Conservation (phyloP, 2,329 filamentous ascomycete species). For the Xylariomycetidae sp. region DNA sequence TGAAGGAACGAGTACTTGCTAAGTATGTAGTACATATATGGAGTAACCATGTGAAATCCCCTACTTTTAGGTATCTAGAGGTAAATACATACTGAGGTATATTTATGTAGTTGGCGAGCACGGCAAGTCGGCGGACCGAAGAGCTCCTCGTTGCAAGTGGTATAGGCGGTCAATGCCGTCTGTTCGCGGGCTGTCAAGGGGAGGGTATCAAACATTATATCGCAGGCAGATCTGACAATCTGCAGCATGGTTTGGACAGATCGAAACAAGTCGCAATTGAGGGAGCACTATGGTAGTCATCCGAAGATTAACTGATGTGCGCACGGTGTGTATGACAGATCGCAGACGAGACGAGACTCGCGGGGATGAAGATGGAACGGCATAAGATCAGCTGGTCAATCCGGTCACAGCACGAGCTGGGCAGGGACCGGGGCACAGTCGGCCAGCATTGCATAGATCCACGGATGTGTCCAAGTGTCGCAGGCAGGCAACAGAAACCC, state of each 20-base stretch:
- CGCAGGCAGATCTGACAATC: conserved; percentile 22
- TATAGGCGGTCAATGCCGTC: too few relatives aligned
- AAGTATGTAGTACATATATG: too few relatives aligned
- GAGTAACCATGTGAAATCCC: too few relatives aligned
- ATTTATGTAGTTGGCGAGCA: too few relatives aligned
- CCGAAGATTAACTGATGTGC: conserved; percentile 26
- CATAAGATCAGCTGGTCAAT: conserved; percentile 43
- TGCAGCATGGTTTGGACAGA: conserved; percentile 21
- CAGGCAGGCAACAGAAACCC: conserved; percentile 28
- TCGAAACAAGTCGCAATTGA: conserved; percentile 25
- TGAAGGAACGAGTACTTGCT: too few relatives aligned
- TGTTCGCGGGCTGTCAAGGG: too few relatives aligned
- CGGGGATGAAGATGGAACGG: conserved; percentile 34
- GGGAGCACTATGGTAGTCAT: conserved; percentile 20
- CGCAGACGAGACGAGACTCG: conserved; percentile 15
- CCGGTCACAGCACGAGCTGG: conserved; percentile 41
- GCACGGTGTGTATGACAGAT: conserved; percentile 19
- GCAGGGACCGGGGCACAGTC: conserved; percentile 23
- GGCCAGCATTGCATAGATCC: conserved; percentile 23
- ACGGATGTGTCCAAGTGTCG: conserved; percentile 31
- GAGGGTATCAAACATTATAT: too few relatives aligned
- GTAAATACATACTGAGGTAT: too few relatives aligned
- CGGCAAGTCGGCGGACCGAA: too few relatives aligned
- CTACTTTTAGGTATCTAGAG: too few relatives aligned
- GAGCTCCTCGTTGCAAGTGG: too few relatives aligned